Conservation (phyloP, 495 filamentous ascomycete genomes). For the Echria macrotheca region DNA sequence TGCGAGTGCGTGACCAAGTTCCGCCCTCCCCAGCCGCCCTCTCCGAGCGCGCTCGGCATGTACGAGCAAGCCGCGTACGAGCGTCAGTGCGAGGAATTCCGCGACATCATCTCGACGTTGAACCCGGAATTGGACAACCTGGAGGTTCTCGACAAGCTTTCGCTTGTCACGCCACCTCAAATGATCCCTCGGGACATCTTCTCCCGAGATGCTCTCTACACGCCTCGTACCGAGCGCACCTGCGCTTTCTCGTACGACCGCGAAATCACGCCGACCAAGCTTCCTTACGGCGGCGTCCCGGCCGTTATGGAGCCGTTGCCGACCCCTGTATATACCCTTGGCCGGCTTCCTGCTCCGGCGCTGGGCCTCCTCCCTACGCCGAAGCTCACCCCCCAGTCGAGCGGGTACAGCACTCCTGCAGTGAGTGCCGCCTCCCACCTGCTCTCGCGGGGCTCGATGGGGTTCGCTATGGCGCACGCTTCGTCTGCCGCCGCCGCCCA, state of each 20-base stretch:
- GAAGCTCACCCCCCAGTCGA: conserved; percentile 70
- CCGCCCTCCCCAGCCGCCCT: conserved; percentile 64
- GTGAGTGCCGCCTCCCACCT: conserved; percentile 63
- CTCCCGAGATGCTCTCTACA: conserved; percentile 27
- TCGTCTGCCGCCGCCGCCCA: conserved; percentile 57
- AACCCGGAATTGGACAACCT: conserved; percentile 69
- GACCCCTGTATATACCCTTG: conserved; percentile 47
- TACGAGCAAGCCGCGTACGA: conserved; percentile 36
- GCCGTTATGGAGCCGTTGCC: conserved; percentile 58
- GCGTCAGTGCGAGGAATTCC: conserved; percentile 59
- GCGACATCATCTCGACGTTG: conserved; percentile 66
- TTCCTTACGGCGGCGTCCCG: conserved; percentile 37
- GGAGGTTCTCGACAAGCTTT: conserved; percentile 38
- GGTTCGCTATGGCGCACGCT: conserved; percentile 71
- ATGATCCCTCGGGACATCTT: too few relatives aligned
- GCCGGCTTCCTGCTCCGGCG: conserved; percentile 43
- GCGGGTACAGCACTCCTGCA: conserved; percentile 80
- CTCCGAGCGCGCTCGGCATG: conserved; percentile 53
- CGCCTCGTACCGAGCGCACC: conserved; percentile 21
- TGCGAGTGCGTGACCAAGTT: conserved; percentile 83
- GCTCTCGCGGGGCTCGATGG: conserved; percentile 55
- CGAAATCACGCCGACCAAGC: conserved; percentile 41
- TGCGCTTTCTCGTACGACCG: conserved; percentile 28
- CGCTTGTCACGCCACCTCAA: conserved; percentile 15
- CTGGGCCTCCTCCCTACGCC: conserved; percentile 72